Evolutionary conservation across 2,329 filamentous ascomycete genomes (phyloP).

Genomic region (Phyllosticta paracitricarpa): DNA sequence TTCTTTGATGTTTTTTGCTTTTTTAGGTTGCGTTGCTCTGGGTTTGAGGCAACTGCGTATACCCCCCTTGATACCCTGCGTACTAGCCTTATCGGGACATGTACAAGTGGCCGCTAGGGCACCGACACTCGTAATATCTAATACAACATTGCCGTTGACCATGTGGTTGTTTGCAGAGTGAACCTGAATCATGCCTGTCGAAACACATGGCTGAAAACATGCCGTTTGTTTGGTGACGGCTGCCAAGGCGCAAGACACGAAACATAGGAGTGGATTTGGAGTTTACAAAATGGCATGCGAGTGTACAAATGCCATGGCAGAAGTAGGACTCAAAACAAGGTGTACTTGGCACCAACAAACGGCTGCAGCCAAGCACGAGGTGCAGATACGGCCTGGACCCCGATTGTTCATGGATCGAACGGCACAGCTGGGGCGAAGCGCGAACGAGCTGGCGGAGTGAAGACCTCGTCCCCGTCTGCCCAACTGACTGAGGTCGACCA

Average conservation of each 20-base stretch:
- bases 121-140: slow-evolving; percentile 12
- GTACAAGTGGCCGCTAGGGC: slow-evolving; percentile 11
- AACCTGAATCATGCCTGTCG: background rate
- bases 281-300: background rate
- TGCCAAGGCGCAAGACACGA: background rate
- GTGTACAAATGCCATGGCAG: background rate
- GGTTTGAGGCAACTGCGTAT: slow-evolving; percentile 16
- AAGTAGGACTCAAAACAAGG: background rate
- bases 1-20: slow-evolving; percentile 15
- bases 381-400: background rate
- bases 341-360: slow-evolving; percentile 2
- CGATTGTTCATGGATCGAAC: background rate
- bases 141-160: slow-evolving; percentile 3
- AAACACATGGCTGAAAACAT: background rate
- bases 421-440: background rate
- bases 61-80: slow-evolving; percentile 12
- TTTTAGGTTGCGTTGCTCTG: slow-evolving; percentile 22
- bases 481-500: background rate
- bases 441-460: background rate
- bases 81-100: slow-evolving; percentile 12
- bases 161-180: background rate
- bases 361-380: background rate
- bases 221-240: background rate
- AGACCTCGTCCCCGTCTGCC: background rate
- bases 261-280: background rate